Base-by-base conservation (phyloP, 257 asterid genomes). In the Cynanchum wilfordii region DNA sequence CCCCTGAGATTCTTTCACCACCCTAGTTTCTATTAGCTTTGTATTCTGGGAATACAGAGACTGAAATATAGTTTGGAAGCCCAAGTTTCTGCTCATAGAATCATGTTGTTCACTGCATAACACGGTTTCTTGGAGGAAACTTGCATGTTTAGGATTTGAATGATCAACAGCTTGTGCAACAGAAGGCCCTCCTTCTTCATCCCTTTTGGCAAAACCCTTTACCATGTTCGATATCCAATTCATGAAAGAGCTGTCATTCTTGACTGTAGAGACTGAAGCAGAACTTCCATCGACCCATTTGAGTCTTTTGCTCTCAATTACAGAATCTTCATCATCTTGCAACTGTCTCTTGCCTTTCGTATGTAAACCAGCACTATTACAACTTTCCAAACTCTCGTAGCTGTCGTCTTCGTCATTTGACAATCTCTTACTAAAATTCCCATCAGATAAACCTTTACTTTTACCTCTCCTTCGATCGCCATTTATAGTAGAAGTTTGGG, bases 221-320 rank as follows among this genome's bases (percentile, higher is more conserved):
- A 84, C 89, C 95, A 93, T 81, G 78, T 86, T 90, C 6, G 96
- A 85, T 62, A 93, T 87, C 95, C 95, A 93, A 71, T 69, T 86
- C 88, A 87, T 59, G 76, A 93, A 93, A 22, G 96, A 89, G 83
- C 87, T 81, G 72, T 78, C 80, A 4, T 59, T 76, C 78, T 74
- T 68, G n/a, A 36, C 45, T 9, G 68, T 64, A 24, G 86, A 76
- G n/a, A 72, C 68, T 36, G 85, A 77, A 65, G 70, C 84, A 69
- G 75, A 72, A 74, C 57, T 78, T 60, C 56, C 84, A 20, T 79
- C 77, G 7, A 65, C 29, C 71, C 72, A 77, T 84, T 79, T 90
- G 72, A 72, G 49, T 86, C 91, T 85, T 79, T 90, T 86, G 81
- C 82, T 86, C 54, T 81, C 86, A 7, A 38, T 45, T 47, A 78